A percentile compares a stretch with the other conserved stretches of the same genome.
Evolutionary conservation across 2,329 filamentous ascomycete genomes (phyloP).

Genomic region (Teratosphaeria pseudoeucalypti): DNA sequence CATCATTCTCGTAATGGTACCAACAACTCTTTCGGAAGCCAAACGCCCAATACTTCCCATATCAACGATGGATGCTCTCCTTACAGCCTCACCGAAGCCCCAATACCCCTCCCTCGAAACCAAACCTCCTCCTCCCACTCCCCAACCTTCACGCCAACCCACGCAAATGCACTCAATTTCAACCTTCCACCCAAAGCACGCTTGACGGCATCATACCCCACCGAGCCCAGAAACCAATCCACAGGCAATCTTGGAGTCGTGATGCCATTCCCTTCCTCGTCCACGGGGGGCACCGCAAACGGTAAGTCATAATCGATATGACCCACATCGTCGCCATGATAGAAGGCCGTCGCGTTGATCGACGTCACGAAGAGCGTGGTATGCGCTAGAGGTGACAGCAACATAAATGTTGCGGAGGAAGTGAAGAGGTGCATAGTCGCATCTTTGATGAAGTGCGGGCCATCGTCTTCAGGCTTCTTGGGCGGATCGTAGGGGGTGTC

Average conservation of each 20-base stretch:
- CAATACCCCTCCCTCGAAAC: constrained; percentile 36
- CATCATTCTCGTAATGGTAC: too few species aligned
- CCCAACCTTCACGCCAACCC: constrained; percentile 64
- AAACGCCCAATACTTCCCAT: too few species aligned
- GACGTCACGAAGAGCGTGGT: constrained; percentile 67
- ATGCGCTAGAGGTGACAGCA: constrained; percentile 65
- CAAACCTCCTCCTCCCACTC: constrained; percentile 72
- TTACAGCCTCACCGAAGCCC: constrained; percentile 37
- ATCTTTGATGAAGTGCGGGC: constrained; percentile 66
- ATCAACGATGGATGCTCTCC: too few species aligned
- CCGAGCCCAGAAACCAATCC: constrained; percentile 61
- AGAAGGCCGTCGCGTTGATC: constrained; percentile 75
- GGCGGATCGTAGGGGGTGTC: constrained; percentile 31
- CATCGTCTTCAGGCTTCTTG: constrained; percentile 35
- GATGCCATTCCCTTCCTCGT: constrained; percentile 43
- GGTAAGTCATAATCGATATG: constrained; percentile 63
- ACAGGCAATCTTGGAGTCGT: constrained; percentile 71
- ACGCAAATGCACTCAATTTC: constrained; percentile 66
- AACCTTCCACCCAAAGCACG: constrained; percentile 71
- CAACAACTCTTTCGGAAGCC: too few species aligned
- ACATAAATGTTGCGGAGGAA: constrained; percentile 73
- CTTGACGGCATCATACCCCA: constrained; percentile 73
- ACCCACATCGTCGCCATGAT: constrained; percentile 66
- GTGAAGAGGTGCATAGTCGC: constrained; percentile 78
- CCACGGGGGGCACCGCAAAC: constrained; percentile 60